Percentiles rank a stretch among this genome's conserved stretches.
phyloP scores from a whole-genome alignment of 1,284 basidiomycete genomes.

The Schizophyllum commune region DNA sequence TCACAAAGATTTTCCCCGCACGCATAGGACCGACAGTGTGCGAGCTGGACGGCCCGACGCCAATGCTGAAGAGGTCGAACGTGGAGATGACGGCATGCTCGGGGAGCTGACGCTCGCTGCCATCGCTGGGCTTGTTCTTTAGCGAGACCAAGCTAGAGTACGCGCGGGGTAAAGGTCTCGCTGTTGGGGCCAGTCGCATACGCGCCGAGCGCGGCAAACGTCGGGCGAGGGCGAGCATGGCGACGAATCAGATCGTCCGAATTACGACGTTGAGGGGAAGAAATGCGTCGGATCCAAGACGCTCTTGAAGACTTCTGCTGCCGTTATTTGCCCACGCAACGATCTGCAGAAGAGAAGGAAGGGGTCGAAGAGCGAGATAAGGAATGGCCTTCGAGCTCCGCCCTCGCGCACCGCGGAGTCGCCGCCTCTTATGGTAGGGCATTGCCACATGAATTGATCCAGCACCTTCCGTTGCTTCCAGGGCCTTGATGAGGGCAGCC shows the following conservation, averaged over 20 bases:
- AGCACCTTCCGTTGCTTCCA: too few species aligned
- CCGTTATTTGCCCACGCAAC: too few species aligned
- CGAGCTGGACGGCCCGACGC: constrained; percentile 46
- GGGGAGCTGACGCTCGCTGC: constrained; percentile 23
- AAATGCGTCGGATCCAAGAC: too few species aligned
- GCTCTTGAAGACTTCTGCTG: too few species aligned
- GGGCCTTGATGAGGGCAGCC: too few species aligned
- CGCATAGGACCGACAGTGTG: constrained; percentile 86
- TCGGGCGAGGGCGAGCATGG: background rate
- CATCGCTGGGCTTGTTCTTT: constrained; percentile 3
- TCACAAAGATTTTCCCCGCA: constrained; percentile 82
- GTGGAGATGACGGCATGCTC: constrained; percentile 92
- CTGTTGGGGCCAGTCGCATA: background rate
- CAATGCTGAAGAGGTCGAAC: constrained; percentile 92
- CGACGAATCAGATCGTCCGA: background rate
- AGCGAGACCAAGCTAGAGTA: constrained; percentile 1
- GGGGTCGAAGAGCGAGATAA: too few species aligned
- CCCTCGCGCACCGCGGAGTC: too few species aligned
- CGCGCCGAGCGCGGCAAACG: background rate
- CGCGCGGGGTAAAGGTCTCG: background rate
- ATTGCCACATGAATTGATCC: too few species aligned
- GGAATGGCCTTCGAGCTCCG: too few species aligned
- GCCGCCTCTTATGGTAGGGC: too few species aligned
- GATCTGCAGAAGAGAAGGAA: too few species aligned
- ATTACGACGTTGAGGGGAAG: background rate